Conservation (phyloP, 2,329 filamentous ascomycete genomes). For the Oidium heveae region DNA sequence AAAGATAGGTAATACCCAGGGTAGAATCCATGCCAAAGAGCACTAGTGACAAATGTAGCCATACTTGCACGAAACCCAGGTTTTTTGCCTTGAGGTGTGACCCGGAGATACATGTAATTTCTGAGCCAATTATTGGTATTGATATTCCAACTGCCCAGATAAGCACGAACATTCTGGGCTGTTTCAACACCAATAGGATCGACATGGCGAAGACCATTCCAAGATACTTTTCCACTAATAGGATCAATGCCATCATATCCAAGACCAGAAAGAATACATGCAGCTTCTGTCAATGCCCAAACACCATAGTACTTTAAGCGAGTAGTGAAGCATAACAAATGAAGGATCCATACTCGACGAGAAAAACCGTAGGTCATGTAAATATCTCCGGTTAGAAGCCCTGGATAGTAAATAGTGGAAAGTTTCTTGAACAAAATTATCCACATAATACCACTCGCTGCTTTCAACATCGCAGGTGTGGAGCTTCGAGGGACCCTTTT, state of each 20-base stretch:
- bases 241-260: conserved; percentile 87
- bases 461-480: conserved; percentile 59
- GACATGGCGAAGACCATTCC: conserved; percentile 79
- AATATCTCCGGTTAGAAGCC: conserved; percentile 35
- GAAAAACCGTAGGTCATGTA: conserved; percentile 45
- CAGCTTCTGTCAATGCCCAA: conserved; percentile 78
- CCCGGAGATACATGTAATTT: conserved; percentile 85
- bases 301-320: conserved; percentile 93
- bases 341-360: conserved; percentile 50
- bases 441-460: conserved; percentile 48
- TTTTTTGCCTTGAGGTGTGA: conserved; percentile 87
- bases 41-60: conserved; percentile 82
- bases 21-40: conserved; percentile 95
- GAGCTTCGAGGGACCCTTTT: conserved; percentile 80
- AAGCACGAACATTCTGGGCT: conserved; percentile 82
- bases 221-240: conserved; percentile 60
- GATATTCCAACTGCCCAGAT: conserved; percentile 89
- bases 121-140: conserved; percentile 94
- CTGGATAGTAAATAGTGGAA: conserved; percentile 36
- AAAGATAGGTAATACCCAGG: conserved; percentile 90
- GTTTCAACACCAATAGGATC: conserved; percentile 64
- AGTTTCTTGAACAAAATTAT: conserved; percentile 55
- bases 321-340: conserved; percentile 61
- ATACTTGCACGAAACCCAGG: conserved; percentile 86
- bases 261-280: conserved; percentile 79